Base-by-base conservation (phyloP, 140 eudicot species). In the Ambrosia hybrid region DNA sequence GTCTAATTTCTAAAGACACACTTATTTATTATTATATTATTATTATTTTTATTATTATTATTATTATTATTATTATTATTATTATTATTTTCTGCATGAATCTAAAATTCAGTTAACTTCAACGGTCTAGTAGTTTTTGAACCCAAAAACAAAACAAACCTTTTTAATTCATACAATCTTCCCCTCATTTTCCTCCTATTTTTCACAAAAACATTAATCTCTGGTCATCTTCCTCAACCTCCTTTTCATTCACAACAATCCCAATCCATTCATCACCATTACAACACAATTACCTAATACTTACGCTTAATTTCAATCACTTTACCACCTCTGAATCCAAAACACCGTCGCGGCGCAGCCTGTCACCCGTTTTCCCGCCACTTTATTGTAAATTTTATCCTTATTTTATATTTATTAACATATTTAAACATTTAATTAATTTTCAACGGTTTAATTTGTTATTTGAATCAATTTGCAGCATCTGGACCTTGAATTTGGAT, bases 111-210 rank as follows among this genome's bases (percentile, higher is more conserved):
- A 66, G 81, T 76, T 82, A 58, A 67, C 73, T 73, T 75, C 84
- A 80, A 83, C 84, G 88, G 86, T 83, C 74, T 11, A 62, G 58
- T 69, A 68, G 51, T 61, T 66, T 82, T 79, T 60, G 49, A 41
- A 74, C 43, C 36, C 73, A 78, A 77, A 36, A 71, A 45, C 26
- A 66, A 21, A 70, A 55, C 16, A 81, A 72, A 26, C 79, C 38
- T 21, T 74, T 43, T 8, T 76, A 38, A 49, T 82, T 55, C 77
- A 73, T 56, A 56, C 60, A 66, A 70, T 67, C 72, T 15, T 56
- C 57, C 78, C 74, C 70, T 63, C 76, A 73, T 62, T 71, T 76
- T 67, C 58, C 78, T 76, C 80, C 78, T 21, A 51, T 37, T 70
- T 73, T 75, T 62, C 83, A 57, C 61, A 64, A 59, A 41, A 61